A percentile compares a stretch with the other conserved stretches of the same genome.
phyloP scores from a whole-genome alignment of 2,329 filamentous ascomycete genomes.

The Paecilomyces sp. region DNA sequence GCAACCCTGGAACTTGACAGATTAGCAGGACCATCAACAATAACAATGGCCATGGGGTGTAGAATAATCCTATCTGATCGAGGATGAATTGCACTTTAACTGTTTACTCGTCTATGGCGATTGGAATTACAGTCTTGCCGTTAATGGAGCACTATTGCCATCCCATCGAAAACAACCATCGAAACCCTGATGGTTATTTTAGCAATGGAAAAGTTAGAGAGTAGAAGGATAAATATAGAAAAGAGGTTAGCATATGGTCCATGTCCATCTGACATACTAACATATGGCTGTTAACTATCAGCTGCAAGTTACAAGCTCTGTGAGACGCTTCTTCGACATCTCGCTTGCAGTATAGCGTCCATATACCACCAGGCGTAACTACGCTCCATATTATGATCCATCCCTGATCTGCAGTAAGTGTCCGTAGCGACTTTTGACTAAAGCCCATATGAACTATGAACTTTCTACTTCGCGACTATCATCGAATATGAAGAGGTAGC shows the following conservation, averaged over 20 bases:
- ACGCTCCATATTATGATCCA: not conserved
- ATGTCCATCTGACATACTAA: no score
- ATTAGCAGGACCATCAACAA: not conserved
- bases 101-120: not conserved
- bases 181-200: not conserved
- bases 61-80: not conserved
- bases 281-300: no score
- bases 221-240: not conserved
- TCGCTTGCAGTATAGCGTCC: not conserved
- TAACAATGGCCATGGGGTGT: not conserved
- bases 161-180: not conserved
- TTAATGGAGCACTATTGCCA: not conserved
- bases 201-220: not conserved
- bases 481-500: not conserved
- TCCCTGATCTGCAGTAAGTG: not conserved
- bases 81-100: not conserved
- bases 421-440: not conserved
- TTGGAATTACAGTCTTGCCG: not conserved
- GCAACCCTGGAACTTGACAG: not conserved
- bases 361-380: not conserved
- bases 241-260: no score
- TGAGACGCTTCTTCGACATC: not conserved
- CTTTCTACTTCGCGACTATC: not conserved
- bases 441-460: not conserved
- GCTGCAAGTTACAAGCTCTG: not conserved